Percentiles rank a stretch among this genome's conserved stretches.
These are phyloP conservation scores for Aspergillus kassunensis DNA, from an alignment of 495 filamentous ascomycete species.

Conservation along the genomic window DNA sequence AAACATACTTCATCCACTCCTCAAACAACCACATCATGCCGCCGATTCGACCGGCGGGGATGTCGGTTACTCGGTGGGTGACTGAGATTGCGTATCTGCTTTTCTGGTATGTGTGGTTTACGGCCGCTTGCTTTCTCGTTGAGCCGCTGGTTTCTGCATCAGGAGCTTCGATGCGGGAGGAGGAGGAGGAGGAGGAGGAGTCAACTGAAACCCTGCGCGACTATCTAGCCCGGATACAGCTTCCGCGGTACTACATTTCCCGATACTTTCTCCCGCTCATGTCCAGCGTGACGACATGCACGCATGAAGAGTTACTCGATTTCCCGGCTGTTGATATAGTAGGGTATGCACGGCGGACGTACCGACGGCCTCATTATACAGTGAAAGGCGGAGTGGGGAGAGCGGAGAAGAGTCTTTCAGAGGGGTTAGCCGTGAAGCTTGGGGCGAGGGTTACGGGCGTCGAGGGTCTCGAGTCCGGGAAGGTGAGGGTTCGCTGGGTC, in stretches of 20 bases:
- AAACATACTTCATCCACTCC: constrained; percentile 40
- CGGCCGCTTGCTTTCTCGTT: constrained; percentile 43
- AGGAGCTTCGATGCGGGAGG: too few relatives aligned
- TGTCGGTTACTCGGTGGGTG: constrained; percentile 24
- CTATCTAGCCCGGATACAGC: constrained; percentile 43
- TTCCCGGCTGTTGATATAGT: constrained; percentile 50
- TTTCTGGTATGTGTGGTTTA: constrained; percentile 47
- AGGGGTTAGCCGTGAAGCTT: constrained; percentile 25
- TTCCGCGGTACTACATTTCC: constrained; percentile 38
- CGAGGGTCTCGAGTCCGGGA: not conserved
- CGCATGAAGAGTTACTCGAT: constrained; percentile 43
- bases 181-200: constrained; percentile 16
- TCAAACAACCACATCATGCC: constrained; percentile 48
- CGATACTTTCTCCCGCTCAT: constrained; percentile 51
- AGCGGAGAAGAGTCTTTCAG: constrained; percentile 40
- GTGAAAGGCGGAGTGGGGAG: constrained; percentile 43
- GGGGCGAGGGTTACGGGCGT: constrained; percentile 19
- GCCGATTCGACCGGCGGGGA: constrained; percentile 29
- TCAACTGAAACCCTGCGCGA: not conserved
- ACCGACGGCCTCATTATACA: constrained; percentile 45
- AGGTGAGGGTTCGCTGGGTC: constrained; percentile 9
- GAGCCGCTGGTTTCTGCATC: constrained; percentile 31
- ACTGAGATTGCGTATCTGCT: constrained; percentile 36
- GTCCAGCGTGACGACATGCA: constrained; percentile 49
- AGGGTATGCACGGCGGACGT: constrained; percentile 41